These are phyloP conservation scores for Aspergillus niger DNA, from an alignment of 2,329 filamentous ascomycete species.

Conservation along the genomic window DNA sequence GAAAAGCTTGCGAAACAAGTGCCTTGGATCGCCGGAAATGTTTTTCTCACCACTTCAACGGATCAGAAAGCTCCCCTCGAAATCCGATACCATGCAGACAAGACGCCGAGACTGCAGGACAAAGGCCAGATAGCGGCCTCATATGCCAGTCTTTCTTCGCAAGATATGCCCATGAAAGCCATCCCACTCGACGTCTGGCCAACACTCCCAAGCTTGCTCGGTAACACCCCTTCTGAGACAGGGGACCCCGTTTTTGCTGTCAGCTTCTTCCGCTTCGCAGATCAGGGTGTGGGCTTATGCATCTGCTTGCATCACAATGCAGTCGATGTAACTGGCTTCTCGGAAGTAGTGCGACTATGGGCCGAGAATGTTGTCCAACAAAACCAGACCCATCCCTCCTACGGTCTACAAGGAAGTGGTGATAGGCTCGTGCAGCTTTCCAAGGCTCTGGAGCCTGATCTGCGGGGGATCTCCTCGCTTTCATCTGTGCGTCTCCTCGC, in stretches of 20 bases:
- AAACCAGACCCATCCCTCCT: background rate
- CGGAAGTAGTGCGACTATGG: constrained; percentile 9
- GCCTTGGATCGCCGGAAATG: too few species aligned
- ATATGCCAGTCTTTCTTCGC: background rate
- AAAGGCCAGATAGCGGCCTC: background rate
- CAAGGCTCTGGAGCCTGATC: background rate
- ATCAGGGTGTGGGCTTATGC: constrained; percentile 12
- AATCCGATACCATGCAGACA: too few species aligned
- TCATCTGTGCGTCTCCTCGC: background rate
- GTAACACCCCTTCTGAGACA: background rate
- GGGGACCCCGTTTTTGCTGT: constrained; percentile 14
- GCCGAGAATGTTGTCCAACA: background rate
- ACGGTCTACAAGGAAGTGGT: background rate
- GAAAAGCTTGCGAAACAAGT: too few species aligned
- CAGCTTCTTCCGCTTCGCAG: constrained; percentile 17
- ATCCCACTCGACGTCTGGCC: constrained; percentile 10
- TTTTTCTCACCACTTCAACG: too few species aligned
- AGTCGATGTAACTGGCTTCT: constrained; percentile 14
- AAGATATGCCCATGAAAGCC: background rate
- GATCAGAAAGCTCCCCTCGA: too few species aligned
- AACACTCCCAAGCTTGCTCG: background rate
- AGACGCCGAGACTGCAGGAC: too few species aligned
- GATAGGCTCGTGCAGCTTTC: background rate
- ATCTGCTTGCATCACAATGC: constrained; percentile 16
- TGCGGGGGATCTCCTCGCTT: background rate